Evolutionary conservation across 2,329 filamentous ascomycete genomes (phyloP).

Genomic region (Rhynchosporium agropyri): DNA sequence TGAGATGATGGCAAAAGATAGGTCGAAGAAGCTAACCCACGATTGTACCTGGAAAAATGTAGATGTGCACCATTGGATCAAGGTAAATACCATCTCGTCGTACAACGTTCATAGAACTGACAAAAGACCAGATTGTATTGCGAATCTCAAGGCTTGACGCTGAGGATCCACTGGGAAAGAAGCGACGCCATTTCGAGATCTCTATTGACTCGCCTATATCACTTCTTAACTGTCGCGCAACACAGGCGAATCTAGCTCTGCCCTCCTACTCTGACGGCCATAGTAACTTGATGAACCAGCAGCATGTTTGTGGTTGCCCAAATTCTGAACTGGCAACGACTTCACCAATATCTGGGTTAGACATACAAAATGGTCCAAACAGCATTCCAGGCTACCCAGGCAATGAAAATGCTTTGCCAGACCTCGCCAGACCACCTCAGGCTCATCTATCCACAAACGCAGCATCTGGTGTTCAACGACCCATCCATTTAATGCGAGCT

Average conservation of each 20-base stretch:
- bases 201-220: slow-evolving; percentile 78
- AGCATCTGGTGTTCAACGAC: slow-evolving; percentile 39
- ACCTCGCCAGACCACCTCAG: slow-evolving; percentile 49
- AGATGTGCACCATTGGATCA: slow-evolving; percentile 78
- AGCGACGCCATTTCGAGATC: slow-evolving; percentile 74
- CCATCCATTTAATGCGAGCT: slow-evolving; percentile 68
- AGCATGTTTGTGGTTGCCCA: slow-evolving; percentile 63
- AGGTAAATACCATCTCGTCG: slow-evolving; percentile 50
- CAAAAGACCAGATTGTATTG: slow-evolving; percentile 64
- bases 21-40: slow-evolving; percentile 63
- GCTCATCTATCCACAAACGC: slow-evolving; percentile 48
- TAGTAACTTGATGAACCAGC: slow-evolving; percentile 44
- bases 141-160: slow-evolving; percentile 70
- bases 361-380: slow-evolving; percentile 1
- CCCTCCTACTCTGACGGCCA: slow-evolving; percentile 67
- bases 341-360: slow-evolving; percentile 44
- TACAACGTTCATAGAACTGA: slow-evolving; percentile 19
- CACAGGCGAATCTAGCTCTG: slow-evolving; percentile 69
- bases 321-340: slow-evolving; percentile 51
- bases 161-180: slow-evolving; percentile 57
- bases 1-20: slow-evolving; percentile 65
- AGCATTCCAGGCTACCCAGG: slow-evolving; percentile 9
- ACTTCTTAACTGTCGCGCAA: slow-evolving; percentile 72
- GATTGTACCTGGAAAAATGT: slow-evolving; percentile 76
- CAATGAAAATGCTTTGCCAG: slow-evolving; percentile 29